phyloP scores from a whole-genome alignment of 2,329 filamentous ascomycete genomes.

The Esteya vermicola region DNA sequence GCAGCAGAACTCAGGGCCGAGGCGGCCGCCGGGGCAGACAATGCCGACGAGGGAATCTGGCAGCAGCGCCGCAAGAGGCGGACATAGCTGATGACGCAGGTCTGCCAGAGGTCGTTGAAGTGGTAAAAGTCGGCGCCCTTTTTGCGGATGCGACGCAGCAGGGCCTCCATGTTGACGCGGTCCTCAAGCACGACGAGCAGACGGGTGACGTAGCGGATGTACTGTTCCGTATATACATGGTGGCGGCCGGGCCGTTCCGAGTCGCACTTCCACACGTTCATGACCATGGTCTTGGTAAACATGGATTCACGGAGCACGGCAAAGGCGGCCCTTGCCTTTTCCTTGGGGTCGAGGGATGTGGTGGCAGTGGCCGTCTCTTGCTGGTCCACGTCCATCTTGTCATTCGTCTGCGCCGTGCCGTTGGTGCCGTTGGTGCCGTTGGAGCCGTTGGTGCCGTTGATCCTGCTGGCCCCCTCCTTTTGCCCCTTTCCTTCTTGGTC shows the following conservation, averaged over 20 bases:
- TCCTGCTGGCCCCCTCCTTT: too few relatives aligned
- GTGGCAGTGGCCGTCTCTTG: too few relatives aligned
- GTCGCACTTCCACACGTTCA: slow-evolving; percentile 92
- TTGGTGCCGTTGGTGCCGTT: too few relatives aligned
- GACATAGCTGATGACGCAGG: slow-evolving; percentile 38
- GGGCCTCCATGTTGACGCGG: slow-evolving; percentile 58
- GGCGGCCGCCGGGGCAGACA: slow-evolving; percentile 5
- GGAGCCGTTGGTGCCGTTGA: too few relatives aligned
- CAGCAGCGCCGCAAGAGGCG: slow-evolving; percentile 36
- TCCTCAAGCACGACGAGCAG: slow-evolving; percentile 65
- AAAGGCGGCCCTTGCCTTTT: slow-evolving; percentile 67
- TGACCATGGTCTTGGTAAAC: slow-evolving; percentile 89
- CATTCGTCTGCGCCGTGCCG: too few relatives aligned
- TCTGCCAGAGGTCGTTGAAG: slow-evolving; percentile 45
- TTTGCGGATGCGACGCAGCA: slow-evolving; percentile 67
- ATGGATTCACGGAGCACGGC: slow-evolving; percentile 56
- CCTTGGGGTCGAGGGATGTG: background rate
- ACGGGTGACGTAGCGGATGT: slow-evolving; percentile 67
- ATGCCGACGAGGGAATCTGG: slow-evolving; percentile 25
- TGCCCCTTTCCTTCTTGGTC: background rate
- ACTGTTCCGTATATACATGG: slow-evolving; percentile 81
- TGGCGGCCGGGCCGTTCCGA: slow-evolving; percentile 71
- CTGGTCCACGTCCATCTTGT: too few relatives aligned
- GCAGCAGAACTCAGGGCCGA: background rate
- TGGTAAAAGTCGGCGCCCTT: slow-evolving; percentile 64